Conservation (phyloP, 331 rosid genomes). For the Quercus phellos region DNA sequence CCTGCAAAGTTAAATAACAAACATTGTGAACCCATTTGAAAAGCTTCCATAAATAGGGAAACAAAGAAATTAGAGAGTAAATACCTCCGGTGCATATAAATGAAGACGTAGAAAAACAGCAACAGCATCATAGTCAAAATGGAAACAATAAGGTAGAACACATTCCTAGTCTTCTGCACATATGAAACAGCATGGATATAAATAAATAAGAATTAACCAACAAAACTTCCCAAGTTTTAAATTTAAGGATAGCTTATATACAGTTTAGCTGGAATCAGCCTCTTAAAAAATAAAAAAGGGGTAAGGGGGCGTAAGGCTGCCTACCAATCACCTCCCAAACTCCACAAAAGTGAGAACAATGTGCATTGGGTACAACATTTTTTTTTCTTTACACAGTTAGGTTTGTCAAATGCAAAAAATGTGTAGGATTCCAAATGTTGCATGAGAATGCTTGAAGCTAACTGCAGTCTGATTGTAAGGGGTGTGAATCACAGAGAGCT, state of each 20-base stretch:
- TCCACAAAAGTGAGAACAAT: too few relatives aligned
- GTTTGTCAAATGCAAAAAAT: not conserved
- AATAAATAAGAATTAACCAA: not conserved
- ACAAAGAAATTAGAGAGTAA: conserved; percentile 4
- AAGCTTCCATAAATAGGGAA: conserved; percentile 15
- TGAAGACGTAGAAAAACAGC: conserved; percentile 48
- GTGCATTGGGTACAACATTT: too few relatives aligned
- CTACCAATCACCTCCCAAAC: too few relatives aligned
- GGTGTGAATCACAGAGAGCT: not conserved
- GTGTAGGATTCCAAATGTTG: not conserved
- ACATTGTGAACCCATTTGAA: not conserved
- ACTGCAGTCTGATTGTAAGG: not conserved
- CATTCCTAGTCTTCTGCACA: conserved; percentile 51
- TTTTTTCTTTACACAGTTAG: not conserved
- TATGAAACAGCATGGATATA: conserved; percentile 3
- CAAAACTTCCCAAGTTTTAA: not conserved
- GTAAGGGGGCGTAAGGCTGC: too few relatives aligned
- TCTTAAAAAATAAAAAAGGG: too few relatives aligned
- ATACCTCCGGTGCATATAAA: conserved; percentile 67
- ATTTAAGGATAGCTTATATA: not conserved
- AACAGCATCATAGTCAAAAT: conserved; percentile 46
- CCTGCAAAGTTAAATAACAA: conserved; percentile 32
- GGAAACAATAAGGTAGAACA: conserved; percentile 49
- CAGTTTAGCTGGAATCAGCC: not conserved
- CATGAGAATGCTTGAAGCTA: not conserved